These are phyloP conservation scores for Aspergillus sp. DNA, from an alignment of 2,329 filamentous ascomycete species.

Conservation along the genomic window DNA sequence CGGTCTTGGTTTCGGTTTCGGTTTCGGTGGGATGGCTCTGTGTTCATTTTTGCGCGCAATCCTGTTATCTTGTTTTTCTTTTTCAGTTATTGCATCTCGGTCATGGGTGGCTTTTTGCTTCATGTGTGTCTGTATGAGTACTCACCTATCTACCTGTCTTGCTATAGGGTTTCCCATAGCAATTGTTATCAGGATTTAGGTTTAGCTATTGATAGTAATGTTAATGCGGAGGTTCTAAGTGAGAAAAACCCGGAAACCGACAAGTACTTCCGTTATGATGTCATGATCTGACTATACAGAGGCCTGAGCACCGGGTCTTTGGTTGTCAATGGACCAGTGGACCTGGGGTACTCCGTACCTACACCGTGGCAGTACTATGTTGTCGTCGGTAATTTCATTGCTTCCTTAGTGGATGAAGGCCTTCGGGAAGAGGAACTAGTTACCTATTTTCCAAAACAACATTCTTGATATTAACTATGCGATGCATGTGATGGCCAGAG, in stretches of 20 bases:
- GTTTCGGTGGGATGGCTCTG: background rate
- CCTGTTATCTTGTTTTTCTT: background rate
- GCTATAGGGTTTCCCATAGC: background rate
- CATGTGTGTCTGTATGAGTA: background rate
- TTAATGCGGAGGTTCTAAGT: no score
- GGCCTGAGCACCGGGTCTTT: background rate
- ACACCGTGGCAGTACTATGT: no score
- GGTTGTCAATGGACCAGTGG: no score
- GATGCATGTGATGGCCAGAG: background rate
- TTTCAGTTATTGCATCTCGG: background rate
- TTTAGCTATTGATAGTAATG: no score
- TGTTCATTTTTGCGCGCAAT: background rate
- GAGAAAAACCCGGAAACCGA: no score
- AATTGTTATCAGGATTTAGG: background rate
- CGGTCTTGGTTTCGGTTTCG: no score
- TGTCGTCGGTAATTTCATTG: no score
- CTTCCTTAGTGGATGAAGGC: slow-evolving; percentile 51
- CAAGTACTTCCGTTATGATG: no score
- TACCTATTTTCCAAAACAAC: background rate
- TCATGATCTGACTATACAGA: no score
- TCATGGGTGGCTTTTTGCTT: background rate
- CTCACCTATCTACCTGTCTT: no score
- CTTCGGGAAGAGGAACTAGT: slow-evolving; percentile 44
- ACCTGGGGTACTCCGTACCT: no score
- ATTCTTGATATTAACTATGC: background rate